Evolutionary conservation across 768 basidiomycete genomes (phyloP).

Genomic region (Psilocybe sp.): DNA sequence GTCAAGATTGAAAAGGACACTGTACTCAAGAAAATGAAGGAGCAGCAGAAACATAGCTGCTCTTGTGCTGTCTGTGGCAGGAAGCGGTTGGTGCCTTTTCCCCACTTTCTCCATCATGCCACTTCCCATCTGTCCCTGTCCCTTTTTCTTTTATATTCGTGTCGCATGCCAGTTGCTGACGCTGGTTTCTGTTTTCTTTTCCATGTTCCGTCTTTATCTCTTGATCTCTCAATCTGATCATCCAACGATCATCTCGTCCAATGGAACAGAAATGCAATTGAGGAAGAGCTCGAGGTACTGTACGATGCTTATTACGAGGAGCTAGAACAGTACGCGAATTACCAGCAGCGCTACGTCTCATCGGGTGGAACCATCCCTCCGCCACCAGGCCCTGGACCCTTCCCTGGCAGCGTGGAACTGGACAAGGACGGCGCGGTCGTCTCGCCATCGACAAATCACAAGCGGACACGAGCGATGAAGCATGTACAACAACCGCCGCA

Average conservation of each 20-base stretch:
- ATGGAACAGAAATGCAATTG: slow-evolving; percentile 81
- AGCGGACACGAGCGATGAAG: slow-evolving; percentile 20
- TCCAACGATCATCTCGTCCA: slow-evolving; percentile 20
- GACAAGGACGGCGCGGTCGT: slow-evolving; percentile 77
- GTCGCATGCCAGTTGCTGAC: slow-evolving; percentile 15
- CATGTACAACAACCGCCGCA: slow-evolving; percentile 17
- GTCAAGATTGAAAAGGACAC: slow-evolving; percentile 99
- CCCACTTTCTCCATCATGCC: slow-evolving; percentile 19
- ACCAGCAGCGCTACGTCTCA: slow-evolving; percentile 92
- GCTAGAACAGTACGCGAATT: slow-evolving; percentile 98
- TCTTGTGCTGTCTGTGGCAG: slow-evolving; percentile 94
- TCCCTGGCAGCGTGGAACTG: slow-evolving; percentile 96
- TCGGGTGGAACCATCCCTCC: slow-evolving; percentile 88
- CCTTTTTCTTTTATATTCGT: slow-evolving; percentile 15
- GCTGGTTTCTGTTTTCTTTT: slow-evolving; percentile 14
- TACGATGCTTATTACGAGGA: slow-evolving; percentile 99
- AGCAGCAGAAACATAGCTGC: slow-evolving; percentile 96
- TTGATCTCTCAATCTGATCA: slow-evolving; percentile 27
- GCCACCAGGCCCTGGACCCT: slow-evolving; percentile 94
- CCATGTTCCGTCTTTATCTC: slow-evolving; percentile 21
- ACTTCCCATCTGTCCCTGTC: slow-evolving; percentile 17
- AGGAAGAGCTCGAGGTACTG: slow-evolving; percentile 99
- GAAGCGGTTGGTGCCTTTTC: slow-evolving; percentile 61
- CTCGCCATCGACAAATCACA: slow-evolving; percentile 19
- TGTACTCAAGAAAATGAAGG: slow-evolving; percentile 98